phyloP scores from a whole-genome alignment of 768 basidiomycete genomes.

The Mycena epipterygia region DNA sequence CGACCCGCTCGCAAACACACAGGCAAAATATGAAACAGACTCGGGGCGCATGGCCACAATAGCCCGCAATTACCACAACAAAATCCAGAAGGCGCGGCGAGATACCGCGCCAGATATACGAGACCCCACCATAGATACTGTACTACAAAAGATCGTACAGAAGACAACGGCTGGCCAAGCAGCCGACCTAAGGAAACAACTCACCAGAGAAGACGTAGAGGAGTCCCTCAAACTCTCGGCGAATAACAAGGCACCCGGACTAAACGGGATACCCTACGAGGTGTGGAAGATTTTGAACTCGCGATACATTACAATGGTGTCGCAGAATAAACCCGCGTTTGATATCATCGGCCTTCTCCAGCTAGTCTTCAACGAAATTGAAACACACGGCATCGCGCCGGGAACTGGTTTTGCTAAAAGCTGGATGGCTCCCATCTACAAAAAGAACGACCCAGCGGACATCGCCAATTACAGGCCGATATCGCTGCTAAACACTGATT shows the following conservation, averaged over 20 bases:
- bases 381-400: slow-evolving; percentile 8
- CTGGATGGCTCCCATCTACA: slow-evolving; percentile 45
- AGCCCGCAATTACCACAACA: slow-evolving; percentile 14
- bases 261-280: slow-evolving; percentile 39
- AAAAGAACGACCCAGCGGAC: too few species aligned
- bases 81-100: background rate
- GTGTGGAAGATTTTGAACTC: too few species aligned
- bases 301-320: background rate
- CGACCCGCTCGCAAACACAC: background rate
- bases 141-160: background rate
- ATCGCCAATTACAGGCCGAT: slow-evolving; percentile 43
- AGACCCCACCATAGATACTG: background rate
- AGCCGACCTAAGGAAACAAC: background rate
- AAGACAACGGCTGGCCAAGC: background rate
- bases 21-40: slow-evolving; percentile 11
- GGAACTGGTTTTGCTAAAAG: slow-evolving; percentile 36
- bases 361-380: slow-evolving; percentile 19
- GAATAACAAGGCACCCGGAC: slow-evolving; percentile 17
- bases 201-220: slow-evolving; percentile 14
- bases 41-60: slow-evolving; percentile 6
- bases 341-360: slow-evolving; percentile 17
- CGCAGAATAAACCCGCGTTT: slow-evolving; percentile 13
- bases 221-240: slow-evolving; percentile 16
- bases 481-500: slow-evolving; percentile 35
- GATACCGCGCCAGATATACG: background rate